Percentiles rank a stretch among this genome's conserved stretches.
phyloP scores from a whole-genome alignment of 257 asterid species.

The Nicotiana undulata region DNA sequence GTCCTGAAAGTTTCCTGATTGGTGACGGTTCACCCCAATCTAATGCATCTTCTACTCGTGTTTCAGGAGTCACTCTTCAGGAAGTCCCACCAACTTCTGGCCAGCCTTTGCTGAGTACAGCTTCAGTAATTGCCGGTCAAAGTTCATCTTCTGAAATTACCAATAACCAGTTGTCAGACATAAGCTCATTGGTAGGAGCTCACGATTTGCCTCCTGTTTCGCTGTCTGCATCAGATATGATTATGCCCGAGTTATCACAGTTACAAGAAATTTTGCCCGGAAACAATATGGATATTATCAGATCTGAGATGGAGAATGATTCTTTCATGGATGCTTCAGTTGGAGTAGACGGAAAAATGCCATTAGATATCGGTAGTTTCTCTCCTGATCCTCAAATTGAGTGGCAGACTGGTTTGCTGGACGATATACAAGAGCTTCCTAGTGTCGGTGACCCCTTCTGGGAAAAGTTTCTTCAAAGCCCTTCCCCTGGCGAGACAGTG shows the following conservation, averaged over 20 bases:
- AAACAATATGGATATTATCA: conserved; percentile 30
- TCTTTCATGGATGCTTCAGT: conserved; percentile 32
- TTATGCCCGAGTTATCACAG: conserved; percentile 42
- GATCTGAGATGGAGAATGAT: conserved; percentile 24
- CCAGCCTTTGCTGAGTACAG: conserved; percentile 29
- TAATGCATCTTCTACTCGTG: conserved; percentile 19
- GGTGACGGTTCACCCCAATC: conserved; percentile 32
- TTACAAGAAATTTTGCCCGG: conserved; percentile 34
- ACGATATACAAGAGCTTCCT: conserved; percentile 65
- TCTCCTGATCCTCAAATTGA: conserved; percentile 44
- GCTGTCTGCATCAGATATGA: conserved; percentile 34
- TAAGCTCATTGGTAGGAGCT: conserved; percentile 23
- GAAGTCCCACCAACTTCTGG: conserved; percentile 48
- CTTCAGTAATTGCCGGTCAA: conserved; percentile 14
- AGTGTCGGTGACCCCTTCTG: conserved; percentile 64
- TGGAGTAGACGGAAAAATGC: conserved; percentile 20
- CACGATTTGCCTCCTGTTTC: conserved; percentile 29
- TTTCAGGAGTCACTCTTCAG: conserved; percentile 65
- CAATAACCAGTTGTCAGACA: conserved; percentile 16
- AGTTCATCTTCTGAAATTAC: conserved; percentile 25
- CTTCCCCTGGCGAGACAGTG: conserved; percentile 33
- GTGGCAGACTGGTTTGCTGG: conserved; percentile 57
- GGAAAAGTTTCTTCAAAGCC: conserved; percentile 74
- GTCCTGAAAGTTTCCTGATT: conserved; percentile 44
- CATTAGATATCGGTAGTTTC: conserved; percentile 42